Percentiles rank a stretch among this genome's conserved stretches.
Conservation (phyloP, 352 stramenopile genomes). For the Phytophthora cryptogea region DNA sequence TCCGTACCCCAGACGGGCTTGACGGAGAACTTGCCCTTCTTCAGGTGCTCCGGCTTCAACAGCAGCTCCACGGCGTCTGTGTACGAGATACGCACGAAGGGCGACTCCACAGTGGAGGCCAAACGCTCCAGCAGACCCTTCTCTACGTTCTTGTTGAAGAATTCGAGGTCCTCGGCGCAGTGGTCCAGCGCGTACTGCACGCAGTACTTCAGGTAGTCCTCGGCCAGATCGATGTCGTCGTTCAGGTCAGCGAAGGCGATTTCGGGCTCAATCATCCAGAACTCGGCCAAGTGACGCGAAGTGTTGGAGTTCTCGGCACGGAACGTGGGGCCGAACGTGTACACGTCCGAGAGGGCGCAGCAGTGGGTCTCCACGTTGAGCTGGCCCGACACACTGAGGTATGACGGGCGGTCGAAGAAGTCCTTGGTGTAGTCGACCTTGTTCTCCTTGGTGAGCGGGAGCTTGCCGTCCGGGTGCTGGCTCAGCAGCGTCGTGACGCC, state of each 20-base stretch:
- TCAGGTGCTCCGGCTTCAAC: constrained; percentile 77
- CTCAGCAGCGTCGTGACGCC: constrained; percentile 92
- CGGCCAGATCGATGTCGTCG: constrained; percentile 95
- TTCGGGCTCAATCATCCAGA: constrained; percentile 98
- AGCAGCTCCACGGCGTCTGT: constrained; percentile 95
- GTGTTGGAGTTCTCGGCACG: constrained; percentile 99
- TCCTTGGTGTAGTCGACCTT: constrained; percentile 92
- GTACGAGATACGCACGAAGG: constrained; percentile 92
- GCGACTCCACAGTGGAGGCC: constrained; percentile 45
- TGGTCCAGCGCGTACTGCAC: constrained; percentile 93
- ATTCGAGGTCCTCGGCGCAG: constrained; percentile 92
- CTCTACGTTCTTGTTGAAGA: constrained; percentile 95
- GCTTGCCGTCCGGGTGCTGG: constrained; percentile 74
- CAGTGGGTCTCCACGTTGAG: constrained; percentile 96
- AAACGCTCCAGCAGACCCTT: constrained; percentile 85
- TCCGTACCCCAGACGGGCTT: constrained; percentile 95
- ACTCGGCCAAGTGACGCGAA: constrained; percentile 96
- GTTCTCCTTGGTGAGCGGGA: constrained; percentile 60
- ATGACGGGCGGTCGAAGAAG: constrained; percentile 90
- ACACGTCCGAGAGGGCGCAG: constrained; percentile 88
- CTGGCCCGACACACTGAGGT: constrained; percentile 96
- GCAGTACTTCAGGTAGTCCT: constrained; percentile 97
- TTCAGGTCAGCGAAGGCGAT: constrained; percentile 90
- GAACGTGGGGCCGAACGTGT: constrained; percentile 99
- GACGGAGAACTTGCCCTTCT: constrained; percentile 88